Evolutionary conservation across 495 filamentous ascomycete species (phyloP).

Genomic region (Penicillium fimorum): DNA sequence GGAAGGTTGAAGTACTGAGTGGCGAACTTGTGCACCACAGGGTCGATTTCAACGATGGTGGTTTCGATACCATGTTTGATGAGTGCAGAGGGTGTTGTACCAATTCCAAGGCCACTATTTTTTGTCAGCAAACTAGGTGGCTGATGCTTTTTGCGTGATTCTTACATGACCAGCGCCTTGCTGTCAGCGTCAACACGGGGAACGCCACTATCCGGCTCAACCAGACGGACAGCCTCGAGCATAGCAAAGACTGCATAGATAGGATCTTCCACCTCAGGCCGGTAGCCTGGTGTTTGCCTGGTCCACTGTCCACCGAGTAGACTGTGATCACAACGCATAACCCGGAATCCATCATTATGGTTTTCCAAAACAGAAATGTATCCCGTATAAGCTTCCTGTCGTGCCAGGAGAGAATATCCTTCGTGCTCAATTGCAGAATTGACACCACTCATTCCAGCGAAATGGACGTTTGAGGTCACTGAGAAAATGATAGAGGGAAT

Average conservation of each 20-base stretch:
- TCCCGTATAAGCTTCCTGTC: constrained; percentile 80
- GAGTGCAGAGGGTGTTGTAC: constrained; percentile 82
- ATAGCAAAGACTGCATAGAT: constrained; percentile 92
- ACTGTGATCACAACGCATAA: constrained; percentile 91
- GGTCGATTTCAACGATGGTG: constrained; percentile 92
- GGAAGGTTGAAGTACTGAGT: constrained; percentile 78
- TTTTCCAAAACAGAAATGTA: constrained; percentile 90
- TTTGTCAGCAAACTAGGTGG: constrained; percentile 6
- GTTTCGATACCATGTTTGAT: constrained; percentile 87
- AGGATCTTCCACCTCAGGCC: constrained; percentile 66
- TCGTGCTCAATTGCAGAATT: constrained; percentile 59
- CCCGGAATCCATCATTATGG: constrained; percentile 64
- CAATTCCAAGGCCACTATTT: constrained; percentile 80
- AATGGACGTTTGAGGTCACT: constrained; percentile 67
- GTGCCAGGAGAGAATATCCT: constrained; percentile 63
- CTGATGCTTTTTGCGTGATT: background rate
- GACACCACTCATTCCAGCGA: constrained; percentile 53
- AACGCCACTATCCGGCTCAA: constrained; percentile 53
- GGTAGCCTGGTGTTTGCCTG: constrained; percentile 30
- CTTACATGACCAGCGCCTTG: constrained; percentile 79
- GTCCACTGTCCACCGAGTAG: constrained; percentile 92
- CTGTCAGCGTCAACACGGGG: constrained; percentile 60
- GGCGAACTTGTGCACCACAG: constrained; percentile 79
- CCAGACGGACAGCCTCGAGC: constrained; percentile 84
- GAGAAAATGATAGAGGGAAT: constrained; percentile 72